Base-by-base conservation (phyloP, 176 grass and related monocot species). In the Carex littledalei region DNA sequence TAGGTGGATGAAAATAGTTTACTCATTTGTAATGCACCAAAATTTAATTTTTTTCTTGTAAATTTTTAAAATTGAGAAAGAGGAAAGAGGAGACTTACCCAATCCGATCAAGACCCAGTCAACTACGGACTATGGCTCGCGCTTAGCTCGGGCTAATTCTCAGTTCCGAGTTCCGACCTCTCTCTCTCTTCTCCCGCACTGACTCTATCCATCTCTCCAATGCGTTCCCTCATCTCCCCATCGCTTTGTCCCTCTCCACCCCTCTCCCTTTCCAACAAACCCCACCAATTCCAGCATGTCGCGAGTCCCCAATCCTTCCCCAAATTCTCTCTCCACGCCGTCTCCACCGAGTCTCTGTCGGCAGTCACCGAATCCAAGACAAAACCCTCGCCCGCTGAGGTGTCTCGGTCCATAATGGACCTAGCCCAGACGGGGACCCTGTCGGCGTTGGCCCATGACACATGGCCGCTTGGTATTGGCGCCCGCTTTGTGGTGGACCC, bases 401-500 rank as follows among this genome's bases (percentile, higher is more conserved):
- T 93, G 47, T 92, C 89, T 37, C 85, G 95, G 76, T 93, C 93
- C 39, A 85, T 98, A 45, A 84, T 91, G 65, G 95, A 98, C 89
- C 88, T 98, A 15, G 91, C 95, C 50, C 87, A 88, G 2, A 89
- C 86, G 1, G 91, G 93, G 9, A 95, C 93, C 6, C 88, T 98
- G 31, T 94, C 89, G 34, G 72, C 86, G 8, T 43, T 93, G 49
- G 64, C 91, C 8, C 52, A 74, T 5, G 88, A 98, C 45, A 90
- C 89, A 14, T 98, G 95, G 93, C 93, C 93, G 26, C 87, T 98
- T 20, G 91, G 84, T 59, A 64, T 98, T 31, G 93, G 95, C 22
- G 93, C 93, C 24, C 88, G 91, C 63, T 98, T 98, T 70, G 91
- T 98, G 34, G 80, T 90, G 8, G 95, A 98, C 83, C 69, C 83